phyloP scores from a whole-genome alignment of 1,284 basidiomycete genomes.

The Xanthoconium separans region DNA sequence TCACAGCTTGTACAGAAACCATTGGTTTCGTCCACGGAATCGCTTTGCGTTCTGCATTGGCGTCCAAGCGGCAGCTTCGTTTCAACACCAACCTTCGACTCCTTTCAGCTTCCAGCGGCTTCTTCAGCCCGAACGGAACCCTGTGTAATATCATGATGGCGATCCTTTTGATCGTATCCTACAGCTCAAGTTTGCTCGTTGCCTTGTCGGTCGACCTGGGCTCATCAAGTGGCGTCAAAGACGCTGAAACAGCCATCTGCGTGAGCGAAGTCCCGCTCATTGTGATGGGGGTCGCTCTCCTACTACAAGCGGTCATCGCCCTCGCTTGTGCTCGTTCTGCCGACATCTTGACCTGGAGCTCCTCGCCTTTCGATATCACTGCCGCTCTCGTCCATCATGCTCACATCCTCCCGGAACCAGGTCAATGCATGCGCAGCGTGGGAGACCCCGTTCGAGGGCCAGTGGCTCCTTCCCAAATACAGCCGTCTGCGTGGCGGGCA shows the following conservation, averaged over 20 bases:
- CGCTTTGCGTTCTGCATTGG: conserved; percentile 28
- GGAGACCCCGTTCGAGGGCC: conserved; percentile 12
- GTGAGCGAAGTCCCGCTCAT: conserved; percentile 29
- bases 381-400: conserved; percentile 31
- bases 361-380: conserved; percentile 34
- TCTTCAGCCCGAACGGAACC: conserved; percentile 25
- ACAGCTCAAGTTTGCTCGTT: conserved; percentile 27
- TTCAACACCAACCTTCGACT: conserved; percentile 36
- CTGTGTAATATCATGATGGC: conserved; percentile 25
- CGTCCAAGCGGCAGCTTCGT: conserved; percentile 24
- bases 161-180: conserved; percentile 30
- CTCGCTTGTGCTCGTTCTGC: conserved; percentile 18
- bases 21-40: conserved; percentile 31
- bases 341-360: conserved; percentile 32
- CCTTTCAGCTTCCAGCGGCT: conserved; percentile 19
- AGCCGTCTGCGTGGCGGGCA: conserved; percentile 30
- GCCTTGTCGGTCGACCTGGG: conserved; percentile 18
- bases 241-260: conserved; percentile 14
- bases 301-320: conserved; percentile 25
- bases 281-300: conserved; percentile 24
- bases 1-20: conserved; percentile 30
- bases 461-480: conserved; percentile 13
- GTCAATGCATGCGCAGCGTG: conserved; percentile 26
- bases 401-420: conserved; percentile 16
- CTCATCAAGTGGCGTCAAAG: conserved; percentile 14